Base-by-base conservation (phyloP, 169 alveolate genomes). In the Eimeria falciformis region DNA sequence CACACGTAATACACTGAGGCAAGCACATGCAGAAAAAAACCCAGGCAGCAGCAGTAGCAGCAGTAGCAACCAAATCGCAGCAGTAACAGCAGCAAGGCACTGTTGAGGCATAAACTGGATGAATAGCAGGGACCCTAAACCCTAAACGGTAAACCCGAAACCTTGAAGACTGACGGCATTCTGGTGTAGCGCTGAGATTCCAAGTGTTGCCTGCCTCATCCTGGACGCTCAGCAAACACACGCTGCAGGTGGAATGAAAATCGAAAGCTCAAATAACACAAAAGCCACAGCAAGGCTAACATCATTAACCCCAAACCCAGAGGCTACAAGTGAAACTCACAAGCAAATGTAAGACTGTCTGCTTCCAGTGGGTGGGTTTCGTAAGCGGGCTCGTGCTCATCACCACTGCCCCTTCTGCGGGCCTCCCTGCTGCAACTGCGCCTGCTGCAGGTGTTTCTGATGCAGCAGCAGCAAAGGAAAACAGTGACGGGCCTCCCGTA, bases 321-420 rank as follows among this genome's bases (percentile, higher is more conserved):
- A 7, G 14, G 7, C 62, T 11, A 50, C 7, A 11, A 50, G 7
- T 50, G 62, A 50, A 50, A 12, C 91, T 12, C 40, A 84, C 92
- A 23, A 43, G 62, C 40, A 86, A 43, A 40, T 86, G 92, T 3
- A 86, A 50, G 27, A 86, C 27, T 46, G 87, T 71, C n/a, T 86
- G 92, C 71, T 86, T 86, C 92, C 92, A 86, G 56, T 86, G 92
- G 23, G 92, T 86, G 25, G n/a, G 79, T 27, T 21, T 17, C 5
- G 53, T 17, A 25, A 65, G 40, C 5, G 92, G 92, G 7, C 69
- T 45, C 11, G 92, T 86, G 33, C 69, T 46, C 47, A 86, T 83
- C 71, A 47, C 88, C 40, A 78, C 33, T 14, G 88, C 9, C 23
- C 81, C 87, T 25, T 37, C 87, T 77, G 21, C 87, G 50, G 40